Evolutionary conservation across 805 yeast genomes (phyloP), one percentile per base, ranked within the genome.

Genomic region (Candida oleophila): DNA sequence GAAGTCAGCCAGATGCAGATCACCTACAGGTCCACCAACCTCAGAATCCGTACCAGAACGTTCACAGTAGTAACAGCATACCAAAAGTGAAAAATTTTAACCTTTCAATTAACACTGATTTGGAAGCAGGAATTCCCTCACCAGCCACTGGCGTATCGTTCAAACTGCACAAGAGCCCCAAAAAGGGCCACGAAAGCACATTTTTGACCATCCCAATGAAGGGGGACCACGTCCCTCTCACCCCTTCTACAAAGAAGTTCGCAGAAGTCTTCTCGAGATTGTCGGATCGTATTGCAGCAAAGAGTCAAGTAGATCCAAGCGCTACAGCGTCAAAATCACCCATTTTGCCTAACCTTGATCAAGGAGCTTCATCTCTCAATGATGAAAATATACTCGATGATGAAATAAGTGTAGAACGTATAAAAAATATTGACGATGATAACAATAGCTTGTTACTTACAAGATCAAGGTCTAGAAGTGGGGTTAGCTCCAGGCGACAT

Each of bases 211-310:
- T 16, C 12, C 33, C 42, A 4, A 16, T 38, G 25, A 9, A n/a
- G 38, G 37, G 33, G 2, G 40, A 48, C 12, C 36, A 19, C 15
- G 48, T 21, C 9, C 42, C 28, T 7, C 50, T 47, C 2, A 41
- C 38, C 12, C 52, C 65, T 1, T 43, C 56, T 12, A 65, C 66
- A 4, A 50, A 51, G 3, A 60, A 57, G 45, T 49, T 64, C 30
- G 38, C 68, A 5, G 55, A 61, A 41, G 55, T 57, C 3, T 46
- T 68, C 14, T 48, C 65, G 2, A 52, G 65, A 48, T 53, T 68
- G 3, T 64, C 71, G 0, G 68, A 66, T 36, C 63, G 73, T 50
- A 64, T 68, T 37, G 72, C 70, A 1, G 73, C 73, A 4, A 52
- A 63, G 7, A 64, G 68, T 3, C 35, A 54, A 5, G 45, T 49